These are phyloP conservation scores for Backusella macrospora DNA, from an alignment of 192 early-diverging fungal genomes.

Conservation along the genomic window DNA sequence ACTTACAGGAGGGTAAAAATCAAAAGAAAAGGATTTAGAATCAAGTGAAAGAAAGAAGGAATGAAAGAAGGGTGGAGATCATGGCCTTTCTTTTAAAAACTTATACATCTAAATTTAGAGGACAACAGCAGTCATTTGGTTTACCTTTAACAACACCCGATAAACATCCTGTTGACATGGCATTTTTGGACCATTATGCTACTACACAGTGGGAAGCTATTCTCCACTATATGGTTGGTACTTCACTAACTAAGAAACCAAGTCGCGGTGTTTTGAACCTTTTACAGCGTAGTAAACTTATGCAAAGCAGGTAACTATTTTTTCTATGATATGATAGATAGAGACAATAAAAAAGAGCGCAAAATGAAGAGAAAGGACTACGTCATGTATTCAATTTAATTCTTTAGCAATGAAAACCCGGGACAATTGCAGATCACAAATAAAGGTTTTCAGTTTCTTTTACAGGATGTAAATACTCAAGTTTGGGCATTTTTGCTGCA, in stretches of 20 bases:
- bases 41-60: not conserved
- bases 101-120: no score
- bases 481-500: conserved; percentile 96
- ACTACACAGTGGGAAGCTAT: conserved; percentile 89
- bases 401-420: conserved; percentile 18
- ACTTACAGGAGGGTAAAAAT: conserved; percentile 68
- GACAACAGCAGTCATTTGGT: conserved; percentile 89
- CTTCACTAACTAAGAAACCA: conserved; percentile 61
- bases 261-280: conserved; percentile 73
- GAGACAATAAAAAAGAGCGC: not conserved
- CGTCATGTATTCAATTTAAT: not conserved
- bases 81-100: no score
- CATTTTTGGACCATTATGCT: conserved; percentile 80
- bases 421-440: conserved; percentile 79
- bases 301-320: conserved; percentile 53
- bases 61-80: no score
- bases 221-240: conserved; percentile 93
- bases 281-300: conserved; percentile 76
- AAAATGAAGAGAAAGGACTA: no score
- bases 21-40: not conserved
- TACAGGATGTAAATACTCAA: conserved; percentile 93
- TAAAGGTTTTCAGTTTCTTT: conserved; percentile 96
- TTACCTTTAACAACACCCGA: conserved; percentile 59
- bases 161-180: conserved; percentile 67
- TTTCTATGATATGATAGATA: conserved; percentile 9